A percentile compares a stretch with the other conserved stretches of the same genome.
Evolutionary conservation across 2,329 filamentous ascomycete species (phyloP).

Genomic region (Sclerotinia subarctica): DNA sequence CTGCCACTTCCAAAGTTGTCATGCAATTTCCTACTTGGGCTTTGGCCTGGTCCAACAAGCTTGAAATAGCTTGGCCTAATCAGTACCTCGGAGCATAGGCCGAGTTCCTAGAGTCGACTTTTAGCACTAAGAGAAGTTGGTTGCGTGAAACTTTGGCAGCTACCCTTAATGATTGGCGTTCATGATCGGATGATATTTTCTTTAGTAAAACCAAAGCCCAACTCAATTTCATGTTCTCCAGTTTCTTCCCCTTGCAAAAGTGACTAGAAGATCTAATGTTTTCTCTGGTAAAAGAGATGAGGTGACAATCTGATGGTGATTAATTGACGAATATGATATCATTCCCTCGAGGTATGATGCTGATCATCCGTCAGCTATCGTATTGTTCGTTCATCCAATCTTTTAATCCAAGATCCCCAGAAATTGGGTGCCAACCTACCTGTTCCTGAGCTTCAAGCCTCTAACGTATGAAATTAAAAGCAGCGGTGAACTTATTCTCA

Average conservation of each 20-base stretch:
- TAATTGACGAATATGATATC: constrained; percentile 7
- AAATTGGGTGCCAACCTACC: constrained; percentile 3
- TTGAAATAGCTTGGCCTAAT: constrained; percentile 1
- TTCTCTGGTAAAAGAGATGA: constrained; percentile 1
- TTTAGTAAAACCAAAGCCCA: not conserved
- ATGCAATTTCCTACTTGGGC: constrained; percentile 11
- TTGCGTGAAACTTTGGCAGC: not conserved
- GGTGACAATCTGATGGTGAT: constrained; percentile 2
- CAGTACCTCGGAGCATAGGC: constrained; percentile 11
- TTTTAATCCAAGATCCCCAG: constrained; percentile 10
- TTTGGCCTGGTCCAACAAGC: not conserved
- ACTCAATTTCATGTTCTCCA: constrained; percentile 14
- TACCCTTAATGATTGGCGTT: constrained; percentile 1
- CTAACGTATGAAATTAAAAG: constrained; percentile 2
- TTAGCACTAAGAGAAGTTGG: not conserved
- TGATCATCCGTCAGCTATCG: constrained; percentile 12
- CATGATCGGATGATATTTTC: constrained; percentile 6
- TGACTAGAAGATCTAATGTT: not conserved
- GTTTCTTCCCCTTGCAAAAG: constrained; percentile 4
- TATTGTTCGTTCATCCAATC: constrained; percentile 13
- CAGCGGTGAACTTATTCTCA: constrained; percentile 7
- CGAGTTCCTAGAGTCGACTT: constrained; percentile 10
- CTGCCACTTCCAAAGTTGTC: constrained; percentile 10
- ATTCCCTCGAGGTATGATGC: constrained; percentile 7
- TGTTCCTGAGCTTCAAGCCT: constrained; percentile 15